phyloP scores from a whole-genome alignment of 1,139 yeast species.

The Diutina mesorugosa region DNA sequence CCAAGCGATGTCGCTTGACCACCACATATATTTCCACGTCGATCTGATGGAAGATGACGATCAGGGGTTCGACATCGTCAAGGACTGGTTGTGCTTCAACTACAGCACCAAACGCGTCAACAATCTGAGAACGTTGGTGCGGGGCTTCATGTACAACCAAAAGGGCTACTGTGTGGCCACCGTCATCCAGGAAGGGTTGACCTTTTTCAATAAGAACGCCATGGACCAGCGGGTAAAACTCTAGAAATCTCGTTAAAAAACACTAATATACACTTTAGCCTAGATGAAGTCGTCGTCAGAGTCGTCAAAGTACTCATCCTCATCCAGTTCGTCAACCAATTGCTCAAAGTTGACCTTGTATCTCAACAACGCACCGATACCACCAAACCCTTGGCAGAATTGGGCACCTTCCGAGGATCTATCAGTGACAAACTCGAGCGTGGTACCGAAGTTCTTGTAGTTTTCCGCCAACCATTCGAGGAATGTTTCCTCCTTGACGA shows the following conservation, averaged over 20 bases:
- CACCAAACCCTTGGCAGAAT: slow-evolving; percentile 96
- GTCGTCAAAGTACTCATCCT: slow-evolving; percentile 73
- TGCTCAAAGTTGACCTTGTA: slow-evolving; percentile 96
- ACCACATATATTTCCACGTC: slow-evolving; percentile 30
- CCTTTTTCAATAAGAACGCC: slow-evolving; percentile 6
- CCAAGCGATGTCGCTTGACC: slow-evolving; percentile 36
- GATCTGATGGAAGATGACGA: slow-evolving; percentile 11
- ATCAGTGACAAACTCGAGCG: slow-evolving; percentile 91
- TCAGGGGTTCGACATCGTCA: slow-evolving; percentile 20
- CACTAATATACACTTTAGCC: background rate
- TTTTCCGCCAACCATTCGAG: slow-evolving; percentile 97
- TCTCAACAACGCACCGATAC: slow-evolving; percentile 92
- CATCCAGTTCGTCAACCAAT: slow-evolving; percentile 79
- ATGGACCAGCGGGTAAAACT: background rate
- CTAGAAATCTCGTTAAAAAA: background rate
- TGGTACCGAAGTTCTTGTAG: slow-evolving; percentile 88
- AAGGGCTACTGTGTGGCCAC: slow-evolving; percentile 27
- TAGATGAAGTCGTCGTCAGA: slow-evolving; percentile 46
- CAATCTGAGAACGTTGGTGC: slow-evolving; percentile 24
- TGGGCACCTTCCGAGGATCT: slow-evolving; percentile 97
- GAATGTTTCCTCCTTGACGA: slow-evolving; percentile 67
- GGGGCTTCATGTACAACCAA: slow-evolving; percentile 24
- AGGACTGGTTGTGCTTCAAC: slow-evolving; percentile 27
- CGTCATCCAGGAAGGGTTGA: slow-evolving; percentile 31
- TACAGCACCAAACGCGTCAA: slow-evolving; percentile 24